These are phyloP conservation scores for Gillenia trifoliata DNA, from an alignment of 306 rosid genomes.

Conservation along the genomic window DNA sequence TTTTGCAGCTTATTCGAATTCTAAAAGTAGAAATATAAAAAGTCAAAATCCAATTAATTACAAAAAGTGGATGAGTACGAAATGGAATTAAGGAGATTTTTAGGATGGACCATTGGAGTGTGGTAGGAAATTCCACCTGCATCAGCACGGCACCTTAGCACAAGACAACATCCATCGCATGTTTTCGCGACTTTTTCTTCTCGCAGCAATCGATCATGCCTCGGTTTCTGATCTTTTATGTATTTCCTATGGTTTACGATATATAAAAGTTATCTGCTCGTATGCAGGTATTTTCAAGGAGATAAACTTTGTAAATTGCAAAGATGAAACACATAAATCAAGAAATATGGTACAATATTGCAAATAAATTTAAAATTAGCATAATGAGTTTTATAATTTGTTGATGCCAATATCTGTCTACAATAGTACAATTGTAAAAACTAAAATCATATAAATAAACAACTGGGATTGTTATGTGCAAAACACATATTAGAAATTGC, in stretches of 20 bases:
- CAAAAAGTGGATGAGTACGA: background rate
- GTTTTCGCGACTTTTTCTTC: background rate
- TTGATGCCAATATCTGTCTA: background rate
- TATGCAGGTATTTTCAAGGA: background rate
- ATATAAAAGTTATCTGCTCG: background rate
- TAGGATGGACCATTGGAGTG: background rate
- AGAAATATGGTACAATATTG: background rate
- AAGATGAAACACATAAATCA: background rate
- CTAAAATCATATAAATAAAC: too few relatives aligned
- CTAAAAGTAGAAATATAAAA: background rate
- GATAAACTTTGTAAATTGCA: background rate
- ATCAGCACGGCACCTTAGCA: background rate
- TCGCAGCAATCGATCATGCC: background rate
- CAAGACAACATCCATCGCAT: background rate
- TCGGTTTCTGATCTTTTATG: too few relatives aligned
- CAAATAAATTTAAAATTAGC: background rate
- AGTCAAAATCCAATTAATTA: background rate
- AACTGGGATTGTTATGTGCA: too few relatives aligned
- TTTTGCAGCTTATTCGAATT: too few relatives aligned
- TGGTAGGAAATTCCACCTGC: background rate
- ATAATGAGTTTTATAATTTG: background rate
- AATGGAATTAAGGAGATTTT: background rate
- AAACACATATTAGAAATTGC: too few relatives aligned
- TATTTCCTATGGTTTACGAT: background rate
- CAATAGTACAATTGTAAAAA: too few relatives aligned